phyloP scores from a whole-genome alignment of 2,329 filamentous ascomycete genomes.

The Neonectria sp. region DNA sequence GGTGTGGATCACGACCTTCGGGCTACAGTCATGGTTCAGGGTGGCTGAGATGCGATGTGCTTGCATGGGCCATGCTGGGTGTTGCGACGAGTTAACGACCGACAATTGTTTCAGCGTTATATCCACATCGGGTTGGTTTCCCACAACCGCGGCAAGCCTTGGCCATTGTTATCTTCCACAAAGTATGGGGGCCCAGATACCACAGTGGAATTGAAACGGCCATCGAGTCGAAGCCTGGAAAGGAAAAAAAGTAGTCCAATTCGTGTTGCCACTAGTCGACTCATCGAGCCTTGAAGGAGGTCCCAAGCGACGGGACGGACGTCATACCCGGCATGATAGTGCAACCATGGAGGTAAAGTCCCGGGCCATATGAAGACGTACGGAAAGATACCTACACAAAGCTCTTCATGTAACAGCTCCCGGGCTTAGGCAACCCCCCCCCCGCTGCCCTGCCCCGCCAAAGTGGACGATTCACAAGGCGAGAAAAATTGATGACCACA shows the following conservation, averaged over 20 bases:
- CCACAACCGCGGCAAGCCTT: neutral
- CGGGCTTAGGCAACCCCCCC: constrained; percentile 11
- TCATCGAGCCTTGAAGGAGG: too few species aligned
- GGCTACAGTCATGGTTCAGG: neutral
- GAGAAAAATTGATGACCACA: constrained; percentile 59
- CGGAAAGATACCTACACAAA: neutral
- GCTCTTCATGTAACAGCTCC: constrained; percentile 13
- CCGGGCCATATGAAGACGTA: neutral
- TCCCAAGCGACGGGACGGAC: constrained; percentile 7
- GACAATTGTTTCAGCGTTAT: neutral
- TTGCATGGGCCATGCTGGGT: too few species aligned
- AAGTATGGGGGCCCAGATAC: neutral
- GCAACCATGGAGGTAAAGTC: constrained; percentile 3
- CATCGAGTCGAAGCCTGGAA: too few species aligned
- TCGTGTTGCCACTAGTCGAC: too few species aligned
- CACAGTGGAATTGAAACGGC: too few species aligned
- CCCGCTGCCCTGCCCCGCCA: constrained; percentile 50
- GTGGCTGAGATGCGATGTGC: neutral
- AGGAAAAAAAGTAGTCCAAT: too few species aligned
- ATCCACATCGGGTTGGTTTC: neutral
- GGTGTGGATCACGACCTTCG: neutral
- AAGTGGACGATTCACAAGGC: constrained; percentile 56
- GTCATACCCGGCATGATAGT: constrained; percentile 23
- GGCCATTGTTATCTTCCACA: neutral
- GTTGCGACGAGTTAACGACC: neutral